Evolutionary conservation across 176 grass and related monocot species (phyloP).

Genomic region (Aegilops speltoides): DNA sequence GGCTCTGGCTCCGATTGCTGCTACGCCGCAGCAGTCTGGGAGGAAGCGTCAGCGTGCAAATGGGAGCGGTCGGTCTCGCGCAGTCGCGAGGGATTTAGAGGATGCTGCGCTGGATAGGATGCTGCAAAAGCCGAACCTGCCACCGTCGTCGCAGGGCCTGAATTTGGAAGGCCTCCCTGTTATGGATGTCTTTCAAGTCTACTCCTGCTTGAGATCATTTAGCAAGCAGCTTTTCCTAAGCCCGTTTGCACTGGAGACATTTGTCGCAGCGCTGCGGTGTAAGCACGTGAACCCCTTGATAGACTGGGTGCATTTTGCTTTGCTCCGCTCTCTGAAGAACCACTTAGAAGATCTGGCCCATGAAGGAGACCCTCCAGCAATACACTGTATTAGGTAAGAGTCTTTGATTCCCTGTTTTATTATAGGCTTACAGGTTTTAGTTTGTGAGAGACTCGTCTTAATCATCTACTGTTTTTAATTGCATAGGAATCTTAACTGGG

Average conservation of each 20-base stretch:
- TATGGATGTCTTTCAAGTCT: conserved; percentile 82
- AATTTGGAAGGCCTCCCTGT: conserved; percentile 68
- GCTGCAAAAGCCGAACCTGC: conserved; percentile 58
- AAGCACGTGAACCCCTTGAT: conserved; percentile 65
- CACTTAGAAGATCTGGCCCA: conserved; percentile 68
- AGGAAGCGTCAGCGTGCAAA: conserved; percentile 15
- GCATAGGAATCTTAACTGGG: conserved; percentile 95
- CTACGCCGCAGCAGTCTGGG: conserved; percentile 23
- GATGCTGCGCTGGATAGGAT: conserved; percentile 25
- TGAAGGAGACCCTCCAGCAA: conserved; percentile 71
- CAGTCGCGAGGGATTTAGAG: conserved; percentile 37
- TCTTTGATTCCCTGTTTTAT: conserved; percentile 3
- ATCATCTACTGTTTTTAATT: conserved; percentile 27
- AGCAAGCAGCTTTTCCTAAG: conserved; percentile 77
- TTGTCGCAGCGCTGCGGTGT: conserved; percentile 51
- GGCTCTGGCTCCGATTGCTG: not conserved
- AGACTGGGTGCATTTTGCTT: conserved; percentile 84
- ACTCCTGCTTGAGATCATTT: conserved; percentile 82
- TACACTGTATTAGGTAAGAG: conserved; percentile 80
- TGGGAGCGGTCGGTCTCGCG: conserved; percentile 15
- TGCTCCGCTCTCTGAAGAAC: conserved; percentile 72
- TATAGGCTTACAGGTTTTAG: not conserved
- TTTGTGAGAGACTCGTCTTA: not conserved
- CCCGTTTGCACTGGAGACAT: conserved; percentile 68
- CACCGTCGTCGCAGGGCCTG: conserved; percentile 62